Base-by-base conservation (phyloP, 345 rosid genomes). In the Bruguiera gymnorhiza region DNA sequence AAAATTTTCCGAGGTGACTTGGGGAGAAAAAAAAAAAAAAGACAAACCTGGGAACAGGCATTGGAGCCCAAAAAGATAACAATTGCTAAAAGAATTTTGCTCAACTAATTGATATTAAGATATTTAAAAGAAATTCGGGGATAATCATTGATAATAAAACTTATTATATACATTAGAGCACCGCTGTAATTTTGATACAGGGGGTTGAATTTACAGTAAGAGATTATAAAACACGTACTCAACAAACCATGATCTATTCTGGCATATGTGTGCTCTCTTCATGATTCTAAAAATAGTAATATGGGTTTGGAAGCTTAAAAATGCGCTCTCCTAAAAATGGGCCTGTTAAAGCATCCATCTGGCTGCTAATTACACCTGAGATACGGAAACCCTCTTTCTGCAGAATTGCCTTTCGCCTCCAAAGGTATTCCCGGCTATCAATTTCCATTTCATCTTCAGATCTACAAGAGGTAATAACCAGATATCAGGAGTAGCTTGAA, bases 281-380 rank as follows among this genome's bases (percentile, higher is more conserved):
- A 39, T 36, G 69, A 75, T 63, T 75, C 69, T 75, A 53, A 16
- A 66, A 31, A 68, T 73, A 66, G 71, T 75, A 72, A 67, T 71
- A 80, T 0, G 71, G 90, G 53, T 80, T 88, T 36, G 94, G 98
- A 83, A 93, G 80, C 82, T 89, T 89, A 57, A 93, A 86, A 59
- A 86, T 72, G 8, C 70, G 86, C 64, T 72, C 73, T 48, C 87
- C 88, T 54, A 56, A 32, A 69, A 64, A 67, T 19, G 73, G 73
- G 15, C 86, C 86, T 0, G 81, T 81, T 68, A 89, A 75, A 73
- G 87, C 89, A 82, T 89, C 97, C 86, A 93, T 79, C 67, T 75
- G 84, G 78, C 82, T 78, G 74, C 91, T 83, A 60, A 91, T 87
- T 27, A 85, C 80, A 36, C 92, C 83, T 8, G 73, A 15, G 20